Conservation (phyloP, 2,329 filamentous ascomycete genomes). For the Nemania sp. region DNA sequence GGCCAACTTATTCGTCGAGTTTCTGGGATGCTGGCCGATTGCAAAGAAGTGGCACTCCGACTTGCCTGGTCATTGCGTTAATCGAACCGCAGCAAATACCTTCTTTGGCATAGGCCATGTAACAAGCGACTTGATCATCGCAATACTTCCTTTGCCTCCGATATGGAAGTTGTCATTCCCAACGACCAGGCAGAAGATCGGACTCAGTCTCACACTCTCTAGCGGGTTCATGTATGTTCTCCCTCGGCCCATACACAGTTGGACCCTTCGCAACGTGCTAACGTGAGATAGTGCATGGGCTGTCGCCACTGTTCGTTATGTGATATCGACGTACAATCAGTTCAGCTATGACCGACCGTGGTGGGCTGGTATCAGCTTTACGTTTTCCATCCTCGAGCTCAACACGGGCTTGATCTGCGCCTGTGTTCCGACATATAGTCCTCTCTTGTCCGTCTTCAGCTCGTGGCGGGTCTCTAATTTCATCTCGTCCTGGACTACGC, state of each 20-base stretch:
- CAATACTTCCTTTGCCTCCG: conserved; percentile 46
- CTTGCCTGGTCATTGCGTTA: conserved; percentile 46
- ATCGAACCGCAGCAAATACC: conserved; percentile 47
- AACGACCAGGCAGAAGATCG: conserved; percentile 47
- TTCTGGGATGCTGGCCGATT: conserved; percentile 49
- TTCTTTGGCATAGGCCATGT: conserved; percentile 49
- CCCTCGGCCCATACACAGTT: neutral
- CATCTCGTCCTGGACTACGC: conserved; percentile 35
- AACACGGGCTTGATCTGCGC: conserved; percentile 50
- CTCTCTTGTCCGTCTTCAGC: conserved; percentile 42
- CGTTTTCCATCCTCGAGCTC: conserved; percentile 49
- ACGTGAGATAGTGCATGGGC: conserved; percentile 46
- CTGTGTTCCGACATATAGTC: conserved; percentile 48
- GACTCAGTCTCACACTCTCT: conserved; percentile 47
- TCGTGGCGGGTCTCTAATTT: conserved; percentile 34
- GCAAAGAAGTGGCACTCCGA: conserved; percentile 46
- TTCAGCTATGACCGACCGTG: conserved; percentile 48
- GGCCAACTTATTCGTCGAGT: conserved; percentile 63
- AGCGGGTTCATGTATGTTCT: conserved; percentile 47
- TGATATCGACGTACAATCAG: conserved; percentile 49
- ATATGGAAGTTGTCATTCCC: conserved; percentile 48
- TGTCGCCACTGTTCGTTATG: conserved; percentile 48
- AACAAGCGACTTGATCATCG: conserved; percentile 50
- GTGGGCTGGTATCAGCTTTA: conserved; percentile 50
- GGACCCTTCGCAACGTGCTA: conserved; percentile 21